phyloP scores from a whole-genome alignment of 176 grass and related monocot species.

The Oryza longistaminata region DNA sequence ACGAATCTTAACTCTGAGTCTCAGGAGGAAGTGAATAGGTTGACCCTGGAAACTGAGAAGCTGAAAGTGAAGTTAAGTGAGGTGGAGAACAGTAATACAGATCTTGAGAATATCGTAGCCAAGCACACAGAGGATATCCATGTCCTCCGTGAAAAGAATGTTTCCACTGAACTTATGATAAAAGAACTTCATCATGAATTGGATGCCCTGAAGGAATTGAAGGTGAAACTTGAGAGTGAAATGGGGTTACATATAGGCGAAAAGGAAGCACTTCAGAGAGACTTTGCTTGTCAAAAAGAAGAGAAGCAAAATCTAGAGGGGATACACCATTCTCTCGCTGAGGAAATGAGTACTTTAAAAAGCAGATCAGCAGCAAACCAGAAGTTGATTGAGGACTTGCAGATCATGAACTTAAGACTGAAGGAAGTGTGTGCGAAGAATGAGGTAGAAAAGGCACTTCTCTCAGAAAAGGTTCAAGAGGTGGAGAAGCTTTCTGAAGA shows the following conservation, averaged over 20 bases:
- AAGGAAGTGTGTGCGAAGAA: constrained; percentile 72
- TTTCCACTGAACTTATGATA: constrained; percentile 45
- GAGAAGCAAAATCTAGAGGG: constrained; percentile 62
- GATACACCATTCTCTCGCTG: constrained; percentile 46
- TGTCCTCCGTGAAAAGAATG: constrained; percentile 45
- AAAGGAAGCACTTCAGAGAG: constrained; percentile 66
- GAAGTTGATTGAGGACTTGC: constrained; percentile 53
- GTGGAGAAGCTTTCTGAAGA: constrained; percentile 71
- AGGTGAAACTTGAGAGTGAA: constrained; percentile 56
- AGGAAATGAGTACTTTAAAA: constrained; percentile 47
- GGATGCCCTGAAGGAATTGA: constrained; percentile 63
- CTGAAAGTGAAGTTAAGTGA: constrained; percentile 54
- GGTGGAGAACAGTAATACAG: constrained; percentile 51
- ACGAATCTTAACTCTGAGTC: constrained; percentile 38
- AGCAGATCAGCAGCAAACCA: constrained; percentile 26
- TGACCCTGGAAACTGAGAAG: constrained; percentile 45
- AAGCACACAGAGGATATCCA: constrained; percentile 45
- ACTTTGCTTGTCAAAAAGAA: constrained; percentile 64
- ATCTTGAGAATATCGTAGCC: constrained; percentile 59
- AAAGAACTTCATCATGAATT: constrained; percentile 57
- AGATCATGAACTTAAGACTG: constrained; percentile 62
- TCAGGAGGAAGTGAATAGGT: constrained; percentile 46
- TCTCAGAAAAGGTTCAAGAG: constrained; percentile 63
- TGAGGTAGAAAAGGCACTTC: constrained; percentile 67
- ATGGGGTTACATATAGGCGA: constrained; percentile 61